Conservation (phyloP, 176 grass and related monocot genomes). For the Zoysia japonica region DNA sequence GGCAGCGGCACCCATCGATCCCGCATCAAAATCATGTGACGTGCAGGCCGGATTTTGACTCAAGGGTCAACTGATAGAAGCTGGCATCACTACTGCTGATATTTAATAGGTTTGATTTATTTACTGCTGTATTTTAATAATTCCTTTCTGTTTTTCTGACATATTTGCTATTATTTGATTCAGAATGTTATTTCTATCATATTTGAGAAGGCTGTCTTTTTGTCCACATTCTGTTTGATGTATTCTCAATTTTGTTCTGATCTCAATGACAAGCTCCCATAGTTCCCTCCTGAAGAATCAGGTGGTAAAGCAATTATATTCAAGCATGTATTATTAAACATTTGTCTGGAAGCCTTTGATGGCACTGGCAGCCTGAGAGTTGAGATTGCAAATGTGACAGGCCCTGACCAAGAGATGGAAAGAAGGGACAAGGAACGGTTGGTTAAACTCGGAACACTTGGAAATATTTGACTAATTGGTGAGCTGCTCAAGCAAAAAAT, state of each 20-base stretch:
- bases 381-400: conserved; percentile 64
- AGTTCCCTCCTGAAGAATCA: conserved; percentile 65
- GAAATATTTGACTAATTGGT: conserved; percentile 86
- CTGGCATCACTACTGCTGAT: conserved; percentile 82
- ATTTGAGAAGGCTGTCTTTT: conserved; percentile 90
- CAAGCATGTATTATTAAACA: conserved; percentile 79
- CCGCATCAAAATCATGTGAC: no score
- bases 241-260: conserved; percentile 86
- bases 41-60: conserved; percentile 14
- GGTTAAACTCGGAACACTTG: conserved; percentile 73
- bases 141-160: conserved; percentile 26
- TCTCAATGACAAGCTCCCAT: conserved; percentile 66
- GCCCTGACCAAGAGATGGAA: conserved; percentile 70
- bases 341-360: conserved; percentile 91
- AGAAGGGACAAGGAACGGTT: conserved; percentile 69
- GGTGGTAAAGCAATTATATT: conserved; percentile 76
- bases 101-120: conserved; percentile 72
- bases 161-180: conserved; percentile 32
- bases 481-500: conserved; percentile 94
- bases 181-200: conserved; percentile 81
- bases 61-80: conserved; percentile 81
- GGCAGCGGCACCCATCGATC: no score
- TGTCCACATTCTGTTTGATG: conserved; percentile 87
- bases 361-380: conserved; percentile 60
- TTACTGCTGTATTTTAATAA: not conserved